Base-by-base conservation (phyloP, 2,329 filamentous ascomycete species). In the Aspergillus pseudoterreus region DNA sequence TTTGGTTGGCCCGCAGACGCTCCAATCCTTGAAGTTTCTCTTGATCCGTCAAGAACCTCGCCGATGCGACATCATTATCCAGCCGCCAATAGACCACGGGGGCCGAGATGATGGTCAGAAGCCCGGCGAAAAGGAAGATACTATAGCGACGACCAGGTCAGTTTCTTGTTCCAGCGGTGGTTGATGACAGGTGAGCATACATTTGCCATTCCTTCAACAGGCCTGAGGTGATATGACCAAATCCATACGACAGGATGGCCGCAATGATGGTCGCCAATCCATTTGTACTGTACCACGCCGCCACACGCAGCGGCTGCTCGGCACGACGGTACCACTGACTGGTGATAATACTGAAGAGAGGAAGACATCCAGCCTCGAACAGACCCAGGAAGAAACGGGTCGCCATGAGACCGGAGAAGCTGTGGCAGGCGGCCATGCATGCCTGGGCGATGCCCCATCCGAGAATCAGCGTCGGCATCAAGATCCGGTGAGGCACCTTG, bases 281-380 rank as follows among this genome's bases (percentile, higher is more conserved):
- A 47, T 82, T 86, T 0, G 81, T 84, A 4, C 80, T 75, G 57
- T 87, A 87, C 84, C 84, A 88, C n/a, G 78, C 78, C 0, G 82
- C 82, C 3, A 86, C 78, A 0, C 85, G 76, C 22, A 84, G 65
- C 0, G 84, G 82, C 64, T 87, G 84, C 59, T 88, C 83, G 4
- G 75, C 74, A 49, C 72, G 70, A 11, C 73, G 68, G 56, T 77
- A 77, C 74, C 75, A 76, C 33, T 75, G 70, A 35, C 69, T 71
- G 1, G 74, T 77, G 45, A 76, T 75, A 21, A 76, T 64, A 42
- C 67, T 67, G 46, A 76, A 77, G 2, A 76, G 62, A 0, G 73
- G 74, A 36, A 76, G 54, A 55, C 73, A 81, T 4, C 78, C 78
- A 0, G 77, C 78, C 57, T 81, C 78, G 24, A 80, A 75, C 21